phyloP scores from a whole-genome alignment of 2,329 filamentous ascomycete species.

The Amesomyces nigricolor region DNA sequence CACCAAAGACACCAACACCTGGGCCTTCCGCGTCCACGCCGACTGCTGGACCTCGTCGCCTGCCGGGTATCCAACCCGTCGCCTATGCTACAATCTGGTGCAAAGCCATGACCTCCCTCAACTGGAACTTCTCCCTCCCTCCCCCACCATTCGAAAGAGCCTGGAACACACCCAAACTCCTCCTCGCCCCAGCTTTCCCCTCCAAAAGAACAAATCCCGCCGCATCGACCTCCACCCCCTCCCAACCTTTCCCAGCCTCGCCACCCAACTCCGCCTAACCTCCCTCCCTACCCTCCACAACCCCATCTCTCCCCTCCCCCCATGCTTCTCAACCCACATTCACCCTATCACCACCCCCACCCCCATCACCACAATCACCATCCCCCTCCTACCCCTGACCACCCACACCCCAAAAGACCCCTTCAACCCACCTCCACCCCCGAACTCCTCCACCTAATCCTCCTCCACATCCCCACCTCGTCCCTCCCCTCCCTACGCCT shows the following conservation, averaged over 20 bases:
- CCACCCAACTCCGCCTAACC: not conserved
- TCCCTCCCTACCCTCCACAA: not conserved
- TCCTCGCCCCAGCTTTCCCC: not conserved
- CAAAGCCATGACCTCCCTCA: conserved; percentile 10
- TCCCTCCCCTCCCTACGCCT: conserved; percentile 11
- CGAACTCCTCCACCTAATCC: conserved; percentile 6
- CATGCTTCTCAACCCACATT: no score
- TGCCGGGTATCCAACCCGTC: not conserved
- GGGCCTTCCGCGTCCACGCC: conserved; percentile 17
- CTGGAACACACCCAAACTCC: not conserved
- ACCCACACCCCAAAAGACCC: not conserved
- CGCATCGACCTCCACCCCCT: not conserved
- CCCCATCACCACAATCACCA: no score
- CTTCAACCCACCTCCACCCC: conserved; percentile 6
- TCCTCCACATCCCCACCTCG: not conserved
- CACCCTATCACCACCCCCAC: no score
- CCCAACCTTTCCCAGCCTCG: conserved; percentile 4
- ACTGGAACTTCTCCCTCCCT: conserved; percentile 6
- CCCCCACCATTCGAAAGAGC: no score
- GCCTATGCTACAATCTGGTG: conserved; percentile 9
- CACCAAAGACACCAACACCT: not conserved
- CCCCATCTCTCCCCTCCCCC: not conserved
- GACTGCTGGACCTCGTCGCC: conserved; percentile 17
- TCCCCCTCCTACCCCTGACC: no score
- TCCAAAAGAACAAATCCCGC: conserved; percentile 1